phyloP scores from a whole-genome alignment of 2,329 filamentous ascomycete genomes.

The Exophiala dermatitidis region DNA sequence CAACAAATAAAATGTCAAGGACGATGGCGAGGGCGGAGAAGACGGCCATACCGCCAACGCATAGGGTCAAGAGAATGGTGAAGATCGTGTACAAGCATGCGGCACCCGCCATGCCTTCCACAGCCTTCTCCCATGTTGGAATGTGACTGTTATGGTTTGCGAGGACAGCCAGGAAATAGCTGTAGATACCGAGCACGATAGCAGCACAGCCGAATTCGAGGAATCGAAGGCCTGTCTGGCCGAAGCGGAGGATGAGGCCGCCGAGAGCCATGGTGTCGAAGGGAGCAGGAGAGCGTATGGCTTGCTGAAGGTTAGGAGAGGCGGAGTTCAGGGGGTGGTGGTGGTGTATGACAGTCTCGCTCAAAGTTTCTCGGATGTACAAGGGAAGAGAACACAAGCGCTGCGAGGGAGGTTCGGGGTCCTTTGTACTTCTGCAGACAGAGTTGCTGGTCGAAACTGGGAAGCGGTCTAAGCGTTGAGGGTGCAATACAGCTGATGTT shows the following conservation, averaged over 20 bases:
- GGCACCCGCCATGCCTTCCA: slow-evolving; percentile 69
- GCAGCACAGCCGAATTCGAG: slow-evolving; percentile 66
- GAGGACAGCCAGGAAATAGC: slow-evolving; percentile 74
- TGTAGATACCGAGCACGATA: slow-evolving; percentile 70
- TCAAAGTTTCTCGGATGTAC: neutral
- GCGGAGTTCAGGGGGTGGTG: no score
- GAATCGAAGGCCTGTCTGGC: slow-evolving; percentile 64
- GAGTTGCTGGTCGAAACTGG: neutral
- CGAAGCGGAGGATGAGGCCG: slow-evolving; percentile 59
- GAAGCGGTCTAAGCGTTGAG: neutral
- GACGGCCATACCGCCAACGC: slow-evolving; percentile 64
- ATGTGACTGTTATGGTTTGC: slow-evolving; percentile 58
- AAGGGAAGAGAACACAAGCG: neutral
- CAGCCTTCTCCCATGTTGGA: slow-evolving; percentile 59
- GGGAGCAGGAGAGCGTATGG: neutral
- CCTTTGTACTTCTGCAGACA: slow-evolving; percentile 8
- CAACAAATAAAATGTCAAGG: slow-evolving; percentile 69
- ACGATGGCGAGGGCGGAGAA: slow-evolving; percentile 67
- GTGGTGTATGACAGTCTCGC: no score
- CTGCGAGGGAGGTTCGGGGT: slow-evolving; percentile 1
- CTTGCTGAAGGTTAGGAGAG: neutral
- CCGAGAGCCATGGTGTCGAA: slow-evolving; percentile 49
- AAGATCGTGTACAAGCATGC: slow-evolving; percentile 67
- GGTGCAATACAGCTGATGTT: neutral
- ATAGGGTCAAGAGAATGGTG: slow-evolving; percentile 69